Base-by-base conservation (phyloP, 768 basidiomycete genomes). In the Amanita muscaria region DNA sequence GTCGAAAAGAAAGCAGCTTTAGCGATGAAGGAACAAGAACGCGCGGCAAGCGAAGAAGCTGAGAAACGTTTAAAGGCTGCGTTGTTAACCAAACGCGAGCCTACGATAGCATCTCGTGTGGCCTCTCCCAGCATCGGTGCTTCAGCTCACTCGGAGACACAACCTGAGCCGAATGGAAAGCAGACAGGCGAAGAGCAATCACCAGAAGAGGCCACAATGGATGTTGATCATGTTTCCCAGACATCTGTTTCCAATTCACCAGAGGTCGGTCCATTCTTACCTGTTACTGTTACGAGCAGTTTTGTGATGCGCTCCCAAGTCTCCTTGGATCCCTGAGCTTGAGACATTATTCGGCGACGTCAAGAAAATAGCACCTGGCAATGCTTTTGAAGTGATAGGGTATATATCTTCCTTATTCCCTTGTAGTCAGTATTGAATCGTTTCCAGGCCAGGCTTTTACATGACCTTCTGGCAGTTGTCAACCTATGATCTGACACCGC, bases 391-490 rank as follows among this genome's bases (percentile, higher is more conserved):
- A 27, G 63, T 80, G 31, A 78, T 93, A 52, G 84, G 86, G 83
- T 92, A 61, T 43, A 83, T 16, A 38, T 46, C 23, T 38, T 42
- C 30, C 31, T 21, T 49, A 22, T 6, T 49, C 38, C 15, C 9
- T 11, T 42, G 44, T 29, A 42, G 8, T 2, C 27, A 27, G 46
- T 44, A 15, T 42, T 52, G 27, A 18, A 39, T 51, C 43, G 42
- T 47, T 18, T 10, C 44, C 34, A 96, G 94, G 3, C 83, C 91
- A 22, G 86, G 81, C 2, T 98, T 99, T 65, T 97, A 92, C 56
- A 64, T 88, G 36, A 91, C 93, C 2, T 99, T 97, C 66, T 99
- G 96, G 96, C 93, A 97, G 60, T 64, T 98, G 41, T 85, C 89
- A 1, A 84, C 86, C 25, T 88, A 91, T 55, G 96, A 99, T 61